Conservation (phyloP, 768 basidiomycete species). For the Termitomyces sp. region DNA sequence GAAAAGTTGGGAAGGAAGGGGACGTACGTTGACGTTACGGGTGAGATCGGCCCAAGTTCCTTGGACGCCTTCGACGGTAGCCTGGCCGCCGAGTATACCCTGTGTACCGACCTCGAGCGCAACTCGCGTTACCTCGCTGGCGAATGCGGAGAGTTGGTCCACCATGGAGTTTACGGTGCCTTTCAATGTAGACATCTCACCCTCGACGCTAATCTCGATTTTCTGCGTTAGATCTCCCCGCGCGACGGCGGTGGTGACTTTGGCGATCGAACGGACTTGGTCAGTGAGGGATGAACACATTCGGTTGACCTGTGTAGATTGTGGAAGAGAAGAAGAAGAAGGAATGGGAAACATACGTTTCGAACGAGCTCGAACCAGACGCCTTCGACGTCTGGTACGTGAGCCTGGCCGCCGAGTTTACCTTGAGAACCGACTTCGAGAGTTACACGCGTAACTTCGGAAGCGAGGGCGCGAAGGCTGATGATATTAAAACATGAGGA, state of each 20-base stretch:
- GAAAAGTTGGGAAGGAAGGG: neutral
- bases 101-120: slow-evolving; percentile 89
- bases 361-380: slow-evolving; percentile 82
- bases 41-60: slow-evolving; percentile 93
- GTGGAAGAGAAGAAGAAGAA: neutral
- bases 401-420: slow-evolving; percentile 83
- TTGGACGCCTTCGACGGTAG: slow-evolving; percentile 84
- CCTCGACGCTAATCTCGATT: slow-evolving; percentile 85
- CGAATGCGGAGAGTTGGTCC: slow-evolving; percentile 82
- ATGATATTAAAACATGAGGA: slow-evolving; percentile 23
- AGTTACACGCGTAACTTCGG: slow-evolving; percentile 81
- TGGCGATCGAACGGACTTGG: slow-evolving; percentile 77
- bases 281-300: slow-evolving; percentile 81
- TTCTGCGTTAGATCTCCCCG: slow-evolving; percentile 88
- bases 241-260: slow-evolving; percentile 86
- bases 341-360: slow-evolving; percentile 40
- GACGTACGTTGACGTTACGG: slow-evolving; percentile 48
- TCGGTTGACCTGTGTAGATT: slow-evolving; percentile 48
- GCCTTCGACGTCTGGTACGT: slow-evolving; percentile 87
- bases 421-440: slow-evolving; percentile 86
- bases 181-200: slow-evolving; percentile 79
- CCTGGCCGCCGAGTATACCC: slow-evolving; percentile 88
- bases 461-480: slow-evolving; percentile 59
- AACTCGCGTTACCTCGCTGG: slow-evolving; percentile 76
- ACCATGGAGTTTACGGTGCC: slow-evolving; percentile 93